phyloP scores from a whole-genome alignment of 176 grass and related monocot genomes.

The Metroxylon sagu region DNA sequence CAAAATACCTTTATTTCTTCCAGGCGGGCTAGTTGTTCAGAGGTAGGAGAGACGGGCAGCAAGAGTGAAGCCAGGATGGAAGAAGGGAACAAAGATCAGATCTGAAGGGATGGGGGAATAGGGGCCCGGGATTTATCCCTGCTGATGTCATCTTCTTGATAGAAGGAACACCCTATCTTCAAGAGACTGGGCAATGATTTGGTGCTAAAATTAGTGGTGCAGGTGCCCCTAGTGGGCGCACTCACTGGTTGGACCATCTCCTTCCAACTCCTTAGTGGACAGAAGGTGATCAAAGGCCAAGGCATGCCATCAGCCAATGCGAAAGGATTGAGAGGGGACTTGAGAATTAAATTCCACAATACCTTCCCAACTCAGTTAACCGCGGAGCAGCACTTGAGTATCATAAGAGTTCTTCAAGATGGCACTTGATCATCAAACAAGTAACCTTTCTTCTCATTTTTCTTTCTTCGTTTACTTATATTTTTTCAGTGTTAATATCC shows the following conservation, averaged over 20 bases:
- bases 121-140: not conserved
- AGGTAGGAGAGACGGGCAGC: too few relatives aligned
- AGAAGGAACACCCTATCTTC: constrained; percentile 62
- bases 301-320: constrained; percentile 61
- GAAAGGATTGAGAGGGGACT: constrained; percentile 45
- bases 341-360: constrained; percentile 57
- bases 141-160: constrained; percentile 54
- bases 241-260: constrained; percentile 82
- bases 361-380: constrained; percentile 67
- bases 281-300: constrained; percentile 63
- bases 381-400: constrained; percentile 35
- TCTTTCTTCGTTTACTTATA: constrained; percentile 5
- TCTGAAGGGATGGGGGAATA: too few relatives aligned
- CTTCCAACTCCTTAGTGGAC: constrained; percentile 52
- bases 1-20: too few relatives aligned
- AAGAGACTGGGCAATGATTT: constrained; percentile 75
- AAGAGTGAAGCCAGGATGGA: too few relatives aligned
- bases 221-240: constrained; percentile 70
- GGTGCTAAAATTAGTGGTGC: constrained; percentile 58
- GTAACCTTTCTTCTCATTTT: constrained; percentile 10
- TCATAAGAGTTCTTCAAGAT: constrained; percentile 47
- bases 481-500: constrained; percentile 47
- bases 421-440: constrained; percentile 27
- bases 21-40: too few relatives aligned
- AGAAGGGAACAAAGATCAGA: too few relatives aligned